Base-by-base conservation (phyloP, 2,329 filamentous ascomycete genomes). In the Alternaria incomplexa region DNA sequence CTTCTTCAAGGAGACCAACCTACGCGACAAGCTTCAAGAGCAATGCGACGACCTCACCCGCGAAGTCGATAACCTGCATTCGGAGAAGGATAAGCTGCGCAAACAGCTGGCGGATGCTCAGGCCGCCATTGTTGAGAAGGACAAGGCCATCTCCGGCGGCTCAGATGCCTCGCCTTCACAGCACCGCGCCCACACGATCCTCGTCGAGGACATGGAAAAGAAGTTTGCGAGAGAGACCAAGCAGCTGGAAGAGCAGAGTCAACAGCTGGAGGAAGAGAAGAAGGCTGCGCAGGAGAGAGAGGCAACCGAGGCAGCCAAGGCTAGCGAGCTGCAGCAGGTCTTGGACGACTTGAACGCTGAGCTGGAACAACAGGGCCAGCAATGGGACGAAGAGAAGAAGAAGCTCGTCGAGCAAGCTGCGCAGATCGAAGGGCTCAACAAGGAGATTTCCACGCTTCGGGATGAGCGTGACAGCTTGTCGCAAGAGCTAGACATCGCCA, bases 1-100 rank as follows among this genome's bases (percentile, higher is more conserved):
- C 64, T 80, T 80, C 64, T 77, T 80, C 71, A 78, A 77, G 63
- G 77, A 80, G 67, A 80, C 77, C 3, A 78, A 66, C 30, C 48
- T 74, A n/a, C 73, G 77, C 55, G 77, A 80, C 54, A 66, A 75
- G 65, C 70, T 80, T 50, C 77, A 79, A 62, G 75, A 79, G 61
- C 69, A 77, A 58, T 72, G 72, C 65, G 71, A 79, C 54, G 75
- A 78, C 56, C 72, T 79, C 53, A 71, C 45, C 44, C 67, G 68
- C 8, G 74, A 79, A 56, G 69, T 78, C 8, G 74, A 77, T 28
- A 75, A 73, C 5, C 67, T 79, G 26, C 73, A 76, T 12, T 53
- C 67, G 3, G 77, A 78, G 50, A 74, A 71, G 56, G 66, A 65
- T 3, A 77, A 71, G 63, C 67, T 80, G 45, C 77, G 71, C 63